Base-by-base conservation (phyloP, 352 stramenopile species). In the Phytophthora cajani region DNA sequence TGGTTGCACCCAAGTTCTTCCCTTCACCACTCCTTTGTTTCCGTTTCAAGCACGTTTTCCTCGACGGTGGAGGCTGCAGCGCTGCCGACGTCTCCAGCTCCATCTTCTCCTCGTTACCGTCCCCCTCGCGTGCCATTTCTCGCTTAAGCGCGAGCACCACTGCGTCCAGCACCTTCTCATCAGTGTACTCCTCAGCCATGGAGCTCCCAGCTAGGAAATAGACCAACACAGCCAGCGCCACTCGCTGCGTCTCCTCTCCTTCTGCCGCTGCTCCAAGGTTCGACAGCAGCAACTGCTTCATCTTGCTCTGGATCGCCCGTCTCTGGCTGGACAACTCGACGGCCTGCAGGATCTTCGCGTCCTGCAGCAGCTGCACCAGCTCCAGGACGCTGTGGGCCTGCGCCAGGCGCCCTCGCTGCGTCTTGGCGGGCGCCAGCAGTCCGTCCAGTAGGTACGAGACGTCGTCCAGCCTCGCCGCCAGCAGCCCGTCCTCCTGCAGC, bases 361-460 rank as follows among this genome's bases (percentile, higher is more conserved):
- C 62, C 49, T 73, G 69, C 14, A 92, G 52, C 33, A 91, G 16
- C 10, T 55, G 42, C 5, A 62, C 64, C 21, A 93, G 68, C 51
- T 81, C 78, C 14, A 91, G 56, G 1, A 88, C 62, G 30, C 70
- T 83, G 38, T 70, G 62, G 5, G 69, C 67, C 23, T 74, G 69
- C 1, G 66, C 62, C 33, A 66, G 17, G 16, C 25, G 58, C 51
- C 30, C 51, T 65, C 30, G 33, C 23, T 12, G 21, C 10, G 58
- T 68, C 47, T 33, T 51, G 11, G 36, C 23, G 16, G 38, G 58
- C 30, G 58, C 47, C n/a, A 87, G 36, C 5, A 93, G 63, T 7
- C 81, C 86, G 50, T 89, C 80, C 44, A 93, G 58, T n/a, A 84
- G 74, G 72, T 92, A 91, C 50, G 71, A 62, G 30, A 91, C 65